Evolutionary conservation across 306 rosid species (phyloP).

Genomic region (Oemleria cerasiformis): DNA sequence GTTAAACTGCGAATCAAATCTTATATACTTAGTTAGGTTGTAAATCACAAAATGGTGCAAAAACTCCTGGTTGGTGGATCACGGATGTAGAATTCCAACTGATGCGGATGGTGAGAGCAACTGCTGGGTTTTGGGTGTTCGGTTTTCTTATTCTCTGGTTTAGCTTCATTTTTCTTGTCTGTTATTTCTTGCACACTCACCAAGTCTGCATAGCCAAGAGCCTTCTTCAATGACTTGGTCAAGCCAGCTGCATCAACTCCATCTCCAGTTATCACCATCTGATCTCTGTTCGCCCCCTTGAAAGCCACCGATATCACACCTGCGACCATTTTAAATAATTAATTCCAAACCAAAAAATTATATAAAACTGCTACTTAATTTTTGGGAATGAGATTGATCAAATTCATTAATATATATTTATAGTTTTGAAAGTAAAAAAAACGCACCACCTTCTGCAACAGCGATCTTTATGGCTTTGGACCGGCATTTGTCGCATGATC

Average conservation of each 20-base stretch:
- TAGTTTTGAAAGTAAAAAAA: not conserved
- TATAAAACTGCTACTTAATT: not conserved
- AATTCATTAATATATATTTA: not conserved
- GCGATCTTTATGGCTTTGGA: constrained; percentile 24
- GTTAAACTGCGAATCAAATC: too few species aligned
- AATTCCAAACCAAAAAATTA: not conserved
- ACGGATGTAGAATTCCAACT: not conserved
- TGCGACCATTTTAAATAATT: not conserved
- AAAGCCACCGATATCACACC: constrained; percentile 21
- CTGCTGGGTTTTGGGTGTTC: not conserved
- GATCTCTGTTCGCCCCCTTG: constrained; percentile 15
- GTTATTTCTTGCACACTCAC: constrained; percentile 34
- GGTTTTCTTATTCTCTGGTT: not conserved
- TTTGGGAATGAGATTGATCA: too few species aligned
- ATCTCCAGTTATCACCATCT: constrained; percentile 35
- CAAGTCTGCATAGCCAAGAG: constrained; percentile 39
- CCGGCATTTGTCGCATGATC: constrained; percentile 15
- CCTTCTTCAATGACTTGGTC: constrained; percentile 42
- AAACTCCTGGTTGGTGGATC: not conserved
- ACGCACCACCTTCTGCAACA: constrained; percentile 10
- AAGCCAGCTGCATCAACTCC: constrained; percentile 46
- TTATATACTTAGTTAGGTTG: too few species aligned
- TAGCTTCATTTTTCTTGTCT: not conserved
- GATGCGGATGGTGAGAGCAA: not conserved
- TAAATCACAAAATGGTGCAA: not conserved